Conservation (phyloP, 2,329 filamentous ascomycete species). For the Aspergillus sp. region DNA sequence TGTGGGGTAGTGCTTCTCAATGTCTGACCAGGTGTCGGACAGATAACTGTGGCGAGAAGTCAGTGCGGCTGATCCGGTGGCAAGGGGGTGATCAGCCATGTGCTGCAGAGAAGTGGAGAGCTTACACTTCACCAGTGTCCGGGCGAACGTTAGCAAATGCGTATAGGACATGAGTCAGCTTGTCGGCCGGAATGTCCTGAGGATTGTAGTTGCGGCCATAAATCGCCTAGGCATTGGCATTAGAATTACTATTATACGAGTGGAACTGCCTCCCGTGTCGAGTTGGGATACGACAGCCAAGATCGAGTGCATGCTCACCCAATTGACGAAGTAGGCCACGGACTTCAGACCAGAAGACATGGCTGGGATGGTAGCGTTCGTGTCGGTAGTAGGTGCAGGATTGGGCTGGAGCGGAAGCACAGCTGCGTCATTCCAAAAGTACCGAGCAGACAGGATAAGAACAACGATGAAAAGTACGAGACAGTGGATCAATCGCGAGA, state of each 20-base stretch:
- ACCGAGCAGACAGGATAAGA: constrained; percentile 14
- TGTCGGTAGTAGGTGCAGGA: constrained; percentile 5
- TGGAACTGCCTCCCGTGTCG: constrained; percentile 4
- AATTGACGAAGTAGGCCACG: constrained; percentile 49
- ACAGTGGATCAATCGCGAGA: constrained; percentile 8
- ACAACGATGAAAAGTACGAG: constrained; percentile 10
- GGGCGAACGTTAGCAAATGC: constrained; percentile 82
- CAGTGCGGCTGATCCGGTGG: constrained; percentile 1
- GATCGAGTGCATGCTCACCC: constrained; percentile 35
- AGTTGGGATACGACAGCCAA: not conserved
- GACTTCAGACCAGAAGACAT: constrained; percentile 36
- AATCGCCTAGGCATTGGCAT: constrained; percentile 60
- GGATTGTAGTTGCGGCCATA: constrained; percentile 81
- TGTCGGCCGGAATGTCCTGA: constrained; percentile 75
- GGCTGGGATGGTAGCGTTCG: constrained; percentile 17
- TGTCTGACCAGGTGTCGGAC: constrained; percentile 69
- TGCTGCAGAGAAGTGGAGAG: not conserved
- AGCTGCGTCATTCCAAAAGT: constrained; percentile 15
- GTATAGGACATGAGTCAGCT: constrained; percentile 84
- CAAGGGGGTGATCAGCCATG: not conserved
- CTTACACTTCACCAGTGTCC: constrained; percentile 75
- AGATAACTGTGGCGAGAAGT: constrained; percentile 44
- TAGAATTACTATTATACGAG: not conserved
- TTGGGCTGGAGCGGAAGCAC: constrained; percentile 14
- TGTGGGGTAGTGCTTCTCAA: constrained; percentile 66